Conservation (phyloP, 108 stramenopile species). For the Nannochloropsis gaditana region DNA sequence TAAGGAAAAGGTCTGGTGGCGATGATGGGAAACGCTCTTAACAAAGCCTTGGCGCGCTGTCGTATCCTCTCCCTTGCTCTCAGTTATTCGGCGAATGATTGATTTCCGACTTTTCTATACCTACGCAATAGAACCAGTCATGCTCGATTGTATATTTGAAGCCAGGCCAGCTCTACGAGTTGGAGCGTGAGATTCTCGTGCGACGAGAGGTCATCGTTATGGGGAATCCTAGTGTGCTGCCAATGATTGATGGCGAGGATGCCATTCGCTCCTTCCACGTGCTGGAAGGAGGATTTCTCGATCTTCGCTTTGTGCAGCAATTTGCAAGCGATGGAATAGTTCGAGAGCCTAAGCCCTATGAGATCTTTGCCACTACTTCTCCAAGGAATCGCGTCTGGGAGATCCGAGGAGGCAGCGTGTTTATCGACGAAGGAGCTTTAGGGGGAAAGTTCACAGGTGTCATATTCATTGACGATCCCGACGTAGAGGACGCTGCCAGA, state of each 20-base stretch:
- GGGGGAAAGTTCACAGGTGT: not conserved
- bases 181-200: not conserved
- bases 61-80: not conserved
- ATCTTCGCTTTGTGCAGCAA: not conserved
- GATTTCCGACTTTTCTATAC: not conserved
- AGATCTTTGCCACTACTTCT: not conserved
- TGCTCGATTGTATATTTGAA: not conserved
- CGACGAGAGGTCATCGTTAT: not conserved
- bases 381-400: not conserved
- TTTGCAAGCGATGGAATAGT: constrained; percentile 8
- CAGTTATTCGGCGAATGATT: too few relatives aligned
- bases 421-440: not conserved
- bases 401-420: not conserved
- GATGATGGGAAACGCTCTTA: too few relatives aligned
- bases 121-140: not conserved
- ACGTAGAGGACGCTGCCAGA: not conserved
- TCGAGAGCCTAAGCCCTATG: not conserved
- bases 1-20: too few relatives aligned
- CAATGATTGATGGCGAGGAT: not conserved
- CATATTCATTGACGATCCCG: not conserved
- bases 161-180: not conserved
- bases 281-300: not conserved
- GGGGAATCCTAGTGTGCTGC: not conserved
- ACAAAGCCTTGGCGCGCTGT: not conserved
- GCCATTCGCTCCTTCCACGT: not conserved